Base-by-base conservation (phyloP, 306 rosid genomes). In the Chamaecrista fasciculata region DNA sequence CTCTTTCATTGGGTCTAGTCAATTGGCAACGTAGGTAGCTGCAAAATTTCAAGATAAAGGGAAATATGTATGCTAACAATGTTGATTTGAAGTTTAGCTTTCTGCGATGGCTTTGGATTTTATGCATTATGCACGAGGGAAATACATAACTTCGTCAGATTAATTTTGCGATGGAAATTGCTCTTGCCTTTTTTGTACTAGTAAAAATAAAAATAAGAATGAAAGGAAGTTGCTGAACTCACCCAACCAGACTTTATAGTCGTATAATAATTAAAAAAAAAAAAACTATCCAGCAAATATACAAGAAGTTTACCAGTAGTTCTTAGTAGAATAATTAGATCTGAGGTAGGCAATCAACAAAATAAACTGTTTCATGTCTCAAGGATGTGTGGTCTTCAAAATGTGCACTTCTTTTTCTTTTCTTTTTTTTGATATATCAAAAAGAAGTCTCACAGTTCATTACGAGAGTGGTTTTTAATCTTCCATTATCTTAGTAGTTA, bases 71-170 rank as follows among this genome's bases (percentile, higher is more conserved):
- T 12, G 20, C 11, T 21, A 12, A 31, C 47, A 14, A 29, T 29
- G 6, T 21, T 61, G 61, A 21, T 25, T 40, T 29, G 9, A n/a
- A 10, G 28, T 70, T 49, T 19, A 19, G 18, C 58, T 65, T 49
- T 70, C 62, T 40, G 21, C 31, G 62, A 52, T 23, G 44, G 51
- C 33, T 46, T 39, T 62, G 21, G 49, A 44, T 44, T 75, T 62
- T 67, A 15, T 42, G 29, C n/a, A 36, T 62, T 67, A 15, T 42
- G 29, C n/a, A 36, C 21, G 36, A 34, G 49, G 19, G 28, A 51
- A 11, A 34, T 20, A 25, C 25, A 15, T 55, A n/a, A 18, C 18
- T 16, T 53, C n/a, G 9, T 25, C 18, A 29, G 5, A 29, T 2
- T 2, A 1, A 31, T 34, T 3, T 34, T n/a, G 6, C 9, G 56